Evolutionary conservation across 192 early-diverging fungal species (phyloP).

Genomic region (Entomortierella beljakovae): DNA sequence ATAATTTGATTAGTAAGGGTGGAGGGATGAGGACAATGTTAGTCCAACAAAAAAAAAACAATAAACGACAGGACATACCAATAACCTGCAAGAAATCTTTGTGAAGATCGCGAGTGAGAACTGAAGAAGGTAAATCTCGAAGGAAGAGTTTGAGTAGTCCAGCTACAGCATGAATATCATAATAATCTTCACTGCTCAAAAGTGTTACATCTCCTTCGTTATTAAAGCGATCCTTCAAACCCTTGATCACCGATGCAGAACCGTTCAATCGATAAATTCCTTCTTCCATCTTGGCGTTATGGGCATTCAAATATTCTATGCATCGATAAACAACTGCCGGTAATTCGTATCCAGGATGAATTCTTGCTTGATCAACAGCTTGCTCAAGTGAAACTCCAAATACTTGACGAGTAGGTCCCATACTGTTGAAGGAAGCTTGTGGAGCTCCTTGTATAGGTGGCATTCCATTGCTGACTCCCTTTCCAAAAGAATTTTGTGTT

Average conservation of each 20-base stretch:
- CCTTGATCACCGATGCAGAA: constrained; percentile 74
- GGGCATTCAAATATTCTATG: constrained; percentile 95
- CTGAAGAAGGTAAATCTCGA: constrained; percentile 87
- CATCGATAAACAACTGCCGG: constrained; percentile 95
- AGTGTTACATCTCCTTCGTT: constrained; percentile 82
- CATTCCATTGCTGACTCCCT: constrained; percentile 17
- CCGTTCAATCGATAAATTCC: constrained; percentile 96
- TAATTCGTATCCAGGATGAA: constrained; percentile 83
- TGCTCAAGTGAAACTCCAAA: constrained; percentile 92
- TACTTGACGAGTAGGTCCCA: constrained; percentile 57
- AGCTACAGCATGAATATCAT: constrained; percentile 95
- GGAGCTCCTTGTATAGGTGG: background rate
- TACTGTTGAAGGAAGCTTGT: constrained; percentile 10
- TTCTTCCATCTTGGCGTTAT: constrained; percentile 90
- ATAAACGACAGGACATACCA: constrained; percentile 59
- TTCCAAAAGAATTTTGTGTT: constrained; percentile 43
- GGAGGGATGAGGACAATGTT: no score
- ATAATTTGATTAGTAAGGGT: no score
- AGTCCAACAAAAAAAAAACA: no score
- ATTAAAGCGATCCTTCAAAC: constrained; percentile 87
- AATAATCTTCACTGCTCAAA: constrained; percentile 67
- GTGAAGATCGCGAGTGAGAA: constrained; percentile 91
- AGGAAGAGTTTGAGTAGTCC: constrained; percentile 93
- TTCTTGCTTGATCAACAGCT: constrained; percentile 75
- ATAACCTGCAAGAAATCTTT: constrained; percentile 86